phyloP scores from a whole-genome alignment of 805 yeast genomes.

The Candida awuae region DNA sequence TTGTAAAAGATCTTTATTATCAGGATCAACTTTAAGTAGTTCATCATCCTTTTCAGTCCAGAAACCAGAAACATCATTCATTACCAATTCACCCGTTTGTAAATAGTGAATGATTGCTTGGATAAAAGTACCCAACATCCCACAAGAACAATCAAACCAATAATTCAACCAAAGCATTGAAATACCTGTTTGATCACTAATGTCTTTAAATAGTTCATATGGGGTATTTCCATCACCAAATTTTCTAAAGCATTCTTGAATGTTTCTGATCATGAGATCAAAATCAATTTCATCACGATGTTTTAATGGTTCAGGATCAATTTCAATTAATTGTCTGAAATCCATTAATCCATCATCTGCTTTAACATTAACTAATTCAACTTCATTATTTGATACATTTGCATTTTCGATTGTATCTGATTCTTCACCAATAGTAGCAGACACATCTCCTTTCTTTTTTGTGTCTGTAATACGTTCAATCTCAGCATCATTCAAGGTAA shows the following conservation, averaged over 20 bases:
- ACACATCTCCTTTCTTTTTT: not conserved
- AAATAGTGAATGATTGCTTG: conserved; percentile 26
- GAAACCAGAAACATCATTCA: conserved; percentile 24
- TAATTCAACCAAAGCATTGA: conserved; percentile 27
- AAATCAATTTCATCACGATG: conserved; percentile 19
- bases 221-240: conserved; percentile 24
- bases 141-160: conserved; percentile 31
- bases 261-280: conserved; percentile 17
- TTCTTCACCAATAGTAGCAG: conserved; percentile 1
- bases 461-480: not conserved
- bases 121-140: conserved; percentile 25
- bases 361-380: conserved; percentile 9
- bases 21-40: conserved; percentile 20
- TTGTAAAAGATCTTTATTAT: conserved; percentile 19
- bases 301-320: conserved; percentile 27
- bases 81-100: conserved; percentile 22
- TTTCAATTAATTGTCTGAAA: conserved; percentile 15
- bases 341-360: conserved; percentile 16
- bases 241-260: conserved; percentile 20
- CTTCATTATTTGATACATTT: conserved; percentile 1
- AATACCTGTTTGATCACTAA: conserved; percentile 25
- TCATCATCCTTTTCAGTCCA: conserved; percentile 29
- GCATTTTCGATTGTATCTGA: conserved; percentile 3
- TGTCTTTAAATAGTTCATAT: conserved; percentile 22
- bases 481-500: conserved; percentile 3